Conservation (phyloP, 257 asterid species). For the Voacanga thouarsii region DNA sequence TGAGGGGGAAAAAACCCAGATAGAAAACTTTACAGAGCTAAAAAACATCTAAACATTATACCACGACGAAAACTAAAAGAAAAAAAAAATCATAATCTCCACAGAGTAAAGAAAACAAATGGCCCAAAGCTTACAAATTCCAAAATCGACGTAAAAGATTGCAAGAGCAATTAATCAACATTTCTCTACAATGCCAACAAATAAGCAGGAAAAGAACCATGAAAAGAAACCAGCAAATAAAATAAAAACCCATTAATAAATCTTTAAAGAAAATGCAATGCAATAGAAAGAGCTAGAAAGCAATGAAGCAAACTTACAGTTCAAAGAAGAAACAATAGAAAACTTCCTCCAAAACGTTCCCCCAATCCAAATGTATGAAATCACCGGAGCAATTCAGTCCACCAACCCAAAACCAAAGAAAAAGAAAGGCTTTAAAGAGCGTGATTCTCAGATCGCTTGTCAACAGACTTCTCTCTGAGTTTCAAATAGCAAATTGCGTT, state of each 20-base stretch:
- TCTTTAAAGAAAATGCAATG: background rate
- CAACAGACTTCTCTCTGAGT: background rate
- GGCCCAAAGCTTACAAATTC: background rate
- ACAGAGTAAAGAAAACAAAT: background rate
- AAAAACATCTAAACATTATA: no score
- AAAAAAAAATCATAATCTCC: background rate
- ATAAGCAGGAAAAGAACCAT: background rate
- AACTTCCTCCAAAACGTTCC: slow-evolving; percentile 37
- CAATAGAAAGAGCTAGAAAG: background rate
- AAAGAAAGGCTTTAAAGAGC: slow-evolving; percentile 5
- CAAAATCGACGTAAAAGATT: background rate
- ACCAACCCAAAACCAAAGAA: slow-evolving; percentile 36
- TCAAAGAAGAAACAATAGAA: background rate
- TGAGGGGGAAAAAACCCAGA: no score
- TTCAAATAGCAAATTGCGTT: background rate
- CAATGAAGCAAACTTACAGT: slow-evolving; percentile 31
- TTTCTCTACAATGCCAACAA: background rate
- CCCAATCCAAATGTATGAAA: slow-evolving; percentile 40
- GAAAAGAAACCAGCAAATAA: background rate
- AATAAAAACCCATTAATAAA: background rate
- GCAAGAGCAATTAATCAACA: background rate
- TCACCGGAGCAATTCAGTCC: slow-evolving; percentile 39
- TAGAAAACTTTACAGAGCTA: no score
- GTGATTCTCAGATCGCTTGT: slow-evolving; percentile 7
- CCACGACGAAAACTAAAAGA: no score